Conservation (phyloP, 2,329 filamentous ascomycete genomes). For the Trichoderma arundinaceum region DNA sequence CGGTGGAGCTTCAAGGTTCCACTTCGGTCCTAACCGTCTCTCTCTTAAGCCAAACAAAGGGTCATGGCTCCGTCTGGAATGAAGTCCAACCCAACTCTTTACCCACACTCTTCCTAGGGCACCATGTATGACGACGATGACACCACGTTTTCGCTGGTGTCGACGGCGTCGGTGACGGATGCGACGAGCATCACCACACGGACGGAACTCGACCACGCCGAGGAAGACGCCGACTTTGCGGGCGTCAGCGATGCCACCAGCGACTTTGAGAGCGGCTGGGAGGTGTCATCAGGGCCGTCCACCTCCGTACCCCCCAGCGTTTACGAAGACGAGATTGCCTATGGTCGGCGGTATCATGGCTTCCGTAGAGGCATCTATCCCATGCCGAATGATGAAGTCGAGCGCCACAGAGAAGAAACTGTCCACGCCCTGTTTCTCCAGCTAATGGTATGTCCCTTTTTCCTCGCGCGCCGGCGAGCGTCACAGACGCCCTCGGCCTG, state of each 20-base stretch:
- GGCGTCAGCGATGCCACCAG: slow-evolving; percentile 34
- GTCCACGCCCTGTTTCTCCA: slow-evolving; percentile 55
- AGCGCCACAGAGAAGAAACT: slow-evolving; percentile 54
- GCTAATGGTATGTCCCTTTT: slow-evolving; percentile 42
- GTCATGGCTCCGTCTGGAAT: slow-evolving; percentile 27
- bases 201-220: slow-evolving; percentile 35
- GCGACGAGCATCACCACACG: slow-evolving; percentile 33
- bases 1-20: slow-evolving; percentile 31
- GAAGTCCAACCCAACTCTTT: slow-evolving; percentile 25
- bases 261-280: slow-evolving; percentile 34
- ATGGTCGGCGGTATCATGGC: slow-evolving; percentile 51
- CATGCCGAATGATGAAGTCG: slow-evolving; percentile 53
- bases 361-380: slow-evolving; percentile 53
- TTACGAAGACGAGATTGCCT: slow-evolving; percentile 43
- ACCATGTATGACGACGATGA: slow-evolving; percentile 37
- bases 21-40: slow-evolving; percentile 30
- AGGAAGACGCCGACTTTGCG: slow-evolving; percentile 41
- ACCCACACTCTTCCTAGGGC: slow-evolving; percentile 27
- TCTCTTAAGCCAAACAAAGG: slow-evolving; percentile 31
- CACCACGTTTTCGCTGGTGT: slow-evolving; percentile 42
- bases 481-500: not conserved
- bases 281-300: slow-evolving; percentile 40
- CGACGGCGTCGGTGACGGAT: slow-evolving; percentile 36
- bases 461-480: not conserved
- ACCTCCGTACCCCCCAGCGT: slow-evolving; percentile 45